These are phyloP conservation scores for Colletotrichum sp. DNA, from an alignment of 2,329 filamentous ascomycete species.

Conservation along the genomic window DNA sequence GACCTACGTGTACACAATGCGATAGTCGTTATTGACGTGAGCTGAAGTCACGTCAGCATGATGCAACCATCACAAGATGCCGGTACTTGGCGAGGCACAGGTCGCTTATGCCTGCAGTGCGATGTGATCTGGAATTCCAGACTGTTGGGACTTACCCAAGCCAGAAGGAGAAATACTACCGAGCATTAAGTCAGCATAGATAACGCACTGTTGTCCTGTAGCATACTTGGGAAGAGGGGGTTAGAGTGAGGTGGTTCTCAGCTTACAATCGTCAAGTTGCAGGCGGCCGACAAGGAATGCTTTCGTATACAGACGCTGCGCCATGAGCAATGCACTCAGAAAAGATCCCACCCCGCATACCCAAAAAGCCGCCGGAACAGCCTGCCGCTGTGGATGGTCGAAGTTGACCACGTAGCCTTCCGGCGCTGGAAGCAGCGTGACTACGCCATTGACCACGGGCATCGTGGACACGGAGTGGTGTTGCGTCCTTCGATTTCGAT, in stretches of 20 bases:
- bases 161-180: not conserved
- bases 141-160: not conserved
- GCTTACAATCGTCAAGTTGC: conserved; percentile 22
- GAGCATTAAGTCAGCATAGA: not conserved
- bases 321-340: conserved; percentile 28
- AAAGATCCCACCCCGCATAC: conserved; percentile 29
- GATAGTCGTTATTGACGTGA: conserved; percentile 4
- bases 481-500: not conserved
- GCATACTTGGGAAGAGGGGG: not conserved
- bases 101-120: not conserved
- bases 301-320: conserved; percentile 32
- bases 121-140: not conserved
- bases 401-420: conserved; percentile 37
- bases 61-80: not conserved
- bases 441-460: conserved; percentile 28
- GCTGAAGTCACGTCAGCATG: not conserved
- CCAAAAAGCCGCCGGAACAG: conserved; percentile 25
- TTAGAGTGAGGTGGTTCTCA: not conserved
- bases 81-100: not conserved
- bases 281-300: conserved; percentile 15
- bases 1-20: not conserved
- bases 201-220: not conserved
- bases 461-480: not conserved
- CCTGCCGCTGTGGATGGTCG: conserved; percentile 31
- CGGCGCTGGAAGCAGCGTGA: conserved; percentile 28